Base-by-base conservation (phyloP, 129 eudicot genomes). In the Ambrosia artemisiifolia region DNA sequence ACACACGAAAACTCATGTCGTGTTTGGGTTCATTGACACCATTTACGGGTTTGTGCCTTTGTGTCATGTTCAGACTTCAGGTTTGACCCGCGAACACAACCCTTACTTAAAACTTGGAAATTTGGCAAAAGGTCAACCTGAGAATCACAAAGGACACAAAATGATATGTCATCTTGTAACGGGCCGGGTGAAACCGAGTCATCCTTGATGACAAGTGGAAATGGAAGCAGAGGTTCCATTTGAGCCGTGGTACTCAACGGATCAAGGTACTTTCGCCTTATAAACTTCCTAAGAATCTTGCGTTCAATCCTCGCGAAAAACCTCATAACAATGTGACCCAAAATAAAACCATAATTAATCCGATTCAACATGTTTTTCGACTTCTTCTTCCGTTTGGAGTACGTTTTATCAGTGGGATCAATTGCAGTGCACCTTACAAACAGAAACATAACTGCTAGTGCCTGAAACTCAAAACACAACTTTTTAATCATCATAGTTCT, bases 251-350 rank as follows among this genome's bases (percentile, higher is more conserved):
- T 76, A 42, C 73, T 83, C 90, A 83, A 82, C 30, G 96, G 96
- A 85, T 87, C 91, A 14, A 86, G 70, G 83, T 89, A 93, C 83
- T 85, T 93, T 62, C 92, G 80, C 84, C 87, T 85, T 62, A 88
- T 89, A 47, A 69, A 93, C 50, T 72, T 85, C 85, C 85, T 74
- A 14, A 90, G 85, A 47, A 93, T 82, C 85, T 81, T 89, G 12
- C 95, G 88, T 67, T 93, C 98, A 32, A 93, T 77, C 79, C 85
- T 84, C 35, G 80, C 84, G 76, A 87, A 83, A 75, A 82, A 67
- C 76, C 95, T 89, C 75, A 75, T 54, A 44, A 93, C 17, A 50
- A 93, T 72, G 70, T 86, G 87, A 18, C 83, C 72, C 13, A 93
- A 46, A 11, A 89, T 72, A 66, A 64, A 78, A 50, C 96, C 87